Conservation (phyloP, 2,329 filamentous ascomycete species). For the Penicillium sp. region DNA sequence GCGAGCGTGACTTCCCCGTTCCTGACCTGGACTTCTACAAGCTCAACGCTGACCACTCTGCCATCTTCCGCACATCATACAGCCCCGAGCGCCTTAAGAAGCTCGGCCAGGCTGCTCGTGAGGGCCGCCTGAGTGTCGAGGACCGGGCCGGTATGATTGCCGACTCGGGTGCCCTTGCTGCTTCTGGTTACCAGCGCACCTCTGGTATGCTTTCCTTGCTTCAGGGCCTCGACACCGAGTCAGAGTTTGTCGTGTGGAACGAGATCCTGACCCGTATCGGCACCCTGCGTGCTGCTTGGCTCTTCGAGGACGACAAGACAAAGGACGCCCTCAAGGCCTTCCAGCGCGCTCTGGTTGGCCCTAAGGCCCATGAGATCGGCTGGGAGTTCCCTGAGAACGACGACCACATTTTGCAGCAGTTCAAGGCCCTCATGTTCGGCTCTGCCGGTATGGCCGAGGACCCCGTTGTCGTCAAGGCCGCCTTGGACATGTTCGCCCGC, state of each 20-base stretch:
- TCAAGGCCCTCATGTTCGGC: slow-evolving; percentile 89
- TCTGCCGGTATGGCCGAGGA: slow-evolving; percentile 79
- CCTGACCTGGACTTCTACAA: slow-evolving; percentile 88
- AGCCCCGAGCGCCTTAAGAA: slow-evolving; percentile 78
- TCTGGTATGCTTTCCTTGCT: slow-evolving; percentile 82
- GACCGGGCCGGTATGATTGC: slow-evolving; percentile 93
- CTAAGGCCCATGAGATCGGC: slow-evolving; percentile 80
- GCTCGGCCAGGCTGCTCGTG: slow-evolving; percentile 80
- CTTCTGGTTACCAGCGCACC: slow-evolving; percentile 90
- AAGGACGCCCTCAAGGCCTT: slow-evolving; percentile 79
- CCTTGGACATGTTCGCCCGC: slow-evolving; percentile 86
- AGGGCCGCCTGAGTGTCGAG: slow-evolving; percentile 77
- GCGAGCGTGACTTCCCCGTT: slow-evolving; percentile 75
- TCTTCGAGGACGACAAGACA: slow-evolving; percentile 72
- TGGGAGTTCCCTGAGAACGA: slow-evolving; percentile 85
- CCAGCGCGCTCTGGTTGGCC: slow-evolving; percentile 71
- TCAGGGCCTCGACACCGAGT: slow-evolving; percentile 76
- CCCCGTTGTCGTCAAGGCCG: slow-evolving; percentile 70
- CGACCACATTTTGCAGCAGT: slow-evolving; percentile 87
- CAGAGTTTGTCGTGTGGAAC: slow-evolving; percentile 92
- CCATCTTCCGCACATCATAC: slow-evolving; percentile 89
- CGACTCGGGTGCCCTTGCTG: slow-evolving; percentile 83
- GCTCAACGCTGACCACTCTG: slow-evolving; percentile 90
- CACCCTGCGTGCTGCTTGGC: slow-evolving; percentile 79
- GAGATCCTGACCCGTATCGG: slow-evolving; percentile 79